Percentiles rank a stretch among this genome's conserved stretches.
These are phyloP conservation scores for Cyclotella atomus DNA, from an alignment of 108 stramenopile species.

Conservation along the genomic window DNA sequence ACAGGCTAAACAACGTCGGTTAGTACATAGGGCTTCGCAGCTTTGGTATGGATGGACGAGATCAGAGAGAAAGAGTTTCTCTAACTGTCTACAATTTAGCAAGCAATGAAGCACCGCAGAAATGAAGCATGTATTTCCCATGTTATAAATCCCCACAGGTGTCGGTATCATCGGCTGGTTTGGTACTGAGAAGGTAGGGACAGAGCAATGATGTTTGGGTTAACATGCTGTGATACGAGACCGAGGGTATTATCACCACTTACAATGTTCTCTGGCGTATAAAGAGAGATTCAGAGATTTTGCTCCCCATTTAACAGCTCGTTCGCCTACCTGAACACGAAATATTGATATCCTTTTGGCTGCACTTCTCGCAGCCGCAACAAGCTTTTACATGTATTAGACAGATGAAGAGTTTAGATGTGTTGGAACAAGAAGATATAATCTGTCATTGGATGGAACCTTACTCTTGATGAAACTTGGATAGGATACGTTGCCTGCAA, in stretches of 20 bases:
- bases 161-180: slow-evolving; percentile 43
- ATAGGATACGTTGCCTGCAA: slow-evolving; percentile 73
- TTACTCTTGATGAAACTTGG: slow-evolving; percentile 46
- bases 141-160: slow-evolving; percentile 88
- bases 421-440: background rate
- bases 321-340: slow-evolving; percentile 38
- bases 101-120: slow-evolving; percentile 85
- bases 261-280: slow-evolving; percentile 21
- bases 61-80: slow-evolving; percentile 69
- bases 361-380: slow-evolving; percentile 53
- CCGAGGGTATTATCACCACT: too few relatives aligned
- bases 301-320: slow-evolving; percentile 21
- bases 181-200: slow-evolving; percentile 18
- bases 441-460: background rate
- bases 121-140: slow-evolving; percentile 92
- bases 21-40: slow-evolving; percentile 49
- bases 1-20: slow-evolving; percentile 63
- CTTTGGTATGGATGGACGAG: slow-evolving; percentile 53
- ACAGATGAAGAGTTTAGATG: background rate
- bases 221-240: too few relatives aligned
- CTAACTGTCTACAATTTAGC: slow-evolving; percentile 68
- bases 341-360: slow-evolving; percentile 46
- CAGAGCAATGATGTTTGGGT: background rate
- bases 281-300: slow-evolving; percentile 33
- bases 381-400: slow-evolving; percentile 29